Evolutionary conservation across 2,329 filamentous ascomycete species (phyloP).

Genomic region (Ophiobolus disseminans): DNA sequence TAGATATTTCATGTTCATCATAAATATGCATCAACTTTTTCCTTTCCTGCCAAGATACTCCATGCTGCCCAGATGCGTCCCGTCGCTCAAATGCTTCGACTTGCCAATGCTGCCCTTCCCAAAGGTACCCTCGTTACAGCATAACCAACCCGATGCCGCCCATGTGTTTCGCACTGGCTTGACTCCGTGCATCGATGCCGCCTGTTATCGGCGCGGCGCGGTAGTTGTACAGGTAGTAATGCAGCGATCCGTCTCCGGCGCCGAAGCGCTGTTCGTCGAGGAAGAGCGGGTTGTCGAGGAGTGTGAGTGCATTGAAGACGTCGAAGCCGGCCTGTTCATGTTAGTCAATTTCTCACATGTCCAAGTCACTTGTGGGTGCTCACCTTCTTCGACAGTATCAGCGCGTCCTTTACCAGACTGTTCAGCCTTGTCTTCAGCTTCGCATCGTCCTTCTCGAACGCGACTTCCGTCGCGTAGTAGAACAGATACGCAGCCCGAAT

Average conservation of each 20-base stretch:
- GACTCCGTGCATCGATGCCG: conserved; percentile 80
- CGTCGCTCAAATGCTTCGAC: not conserved
- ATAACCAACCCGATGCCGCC: conserved; percentile 92
- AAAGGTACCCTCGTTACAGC: conserved; percentile 56
- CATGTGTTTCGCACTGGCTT: conserved; percentile 76
- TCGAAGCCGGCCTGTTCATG: conserved; percentile 73
- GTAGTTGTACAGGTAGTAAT: conserved; percentile 99
- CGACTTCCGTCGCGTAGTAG: conserved; percentile 90
- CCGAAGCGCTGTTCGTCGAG: conserved; percentile 94
- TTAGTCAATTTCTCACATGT: not conserved
- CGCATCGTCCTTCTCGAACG: conserved; percentile 64
- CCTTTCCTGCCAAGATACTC: not conserved
- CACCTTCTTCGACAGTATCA: conserved; percentile 84
- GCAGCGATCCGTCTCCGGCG: conserved; percentile 88
- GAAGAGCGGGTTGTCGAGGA: conserved; percentile 94
- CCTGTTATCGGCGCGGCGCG: conserved; percentile 83
- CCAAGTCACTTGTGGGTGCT: conserved; percentile 9
- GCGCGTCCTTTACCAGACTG: conserved; percentile 78
- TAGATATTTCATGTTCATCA: not conserved
- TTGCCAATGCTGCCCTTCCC: not conserved
- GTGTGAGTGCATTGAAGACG: conserved; percentile 93
- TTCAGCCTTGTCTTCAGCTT: conserved; percentile 83
- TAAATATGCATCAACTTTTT: no score
- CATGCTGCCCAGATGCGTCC: not conserved
- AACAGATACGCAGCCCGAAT: conserved; percentile 94